These are phyloP conservation scores for Stachybotrys chartarum DNA, from an alignment of 2,329 filamentous ascomycete species.

Conservation along the genomic window DNA sequence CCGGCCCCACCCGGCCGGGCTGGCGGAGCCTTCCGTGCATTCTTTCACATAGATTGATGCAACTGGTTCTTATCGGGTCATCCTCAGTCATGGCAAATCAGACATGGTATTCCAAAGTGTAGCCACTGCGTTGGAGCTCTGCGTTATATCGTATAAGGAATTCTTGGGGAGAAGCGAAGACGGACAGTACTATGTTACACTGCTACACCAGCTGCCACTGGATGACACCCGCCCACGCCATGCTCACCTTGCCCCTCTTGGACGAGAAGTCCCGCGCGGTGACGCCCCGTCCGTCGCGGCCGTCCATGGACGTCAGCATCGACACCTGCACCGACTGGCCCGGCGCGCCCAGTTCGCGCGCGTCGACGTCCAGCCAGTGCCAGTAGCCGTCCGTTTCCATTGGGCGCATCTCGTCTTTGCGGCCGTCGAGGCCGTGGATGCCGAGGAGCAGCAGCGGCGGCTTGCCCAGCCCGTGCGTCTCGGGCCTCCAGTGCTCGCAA, in stretches of 20 bases:
- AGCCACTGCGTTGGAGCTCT: too few relatives aligned
- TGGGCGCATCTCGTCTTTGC: slow-evolving; percentile 60
- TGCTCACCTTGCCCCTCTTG: slow-evolving; percentile 35
- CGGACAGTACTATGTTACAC: background rate
- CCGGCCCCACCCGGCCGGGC: too few relatives aligned
- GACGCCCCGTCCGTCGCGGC: slow-evolving; percentile 39
- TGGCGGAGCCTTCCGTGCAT: too few relatives aligned
- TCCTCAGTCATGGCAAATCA: too few relatives aligned
- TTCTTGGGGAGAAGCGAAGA: too few relatives aligned
- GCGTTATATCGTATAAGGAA: too few relatives aligned
- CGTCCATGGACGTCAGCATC: slow-evolving; percentile 46
- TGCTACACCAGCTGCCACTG: slow-evolving; percentile 42
- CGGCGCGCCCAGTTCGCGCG: slow-evolving; percentile 56
- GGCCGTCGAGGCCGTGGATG: slow-evolving; percentile 59
- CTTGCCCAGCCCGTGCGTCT: slow-evolving; percentile 57
- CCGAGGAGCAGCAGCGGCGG: slow-evolving; percentile 64
- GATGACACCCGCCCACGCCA: slow-evolving; percentile 36
- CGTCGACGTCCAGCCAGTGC: slow-evolving; percentile 74
- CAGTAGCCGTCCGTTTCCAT: slow-evolving; percentile 72
- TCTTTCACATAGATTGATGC: too few relatives aligned
- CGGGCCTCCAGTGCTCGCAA: slow-evolving; percentile 79
- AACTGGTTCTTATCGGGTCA: too few relatives aligned
- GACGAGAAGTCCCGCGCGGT: slow-evolving; percentile 37
- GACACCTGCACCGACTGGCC: slow-evolving; percentile 63
- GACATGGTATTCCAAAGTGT: too few relatives aligned